phyloP scores from a whole-genome alignment of 1,139 yeast species.

The Pichia sp. region DNA sequence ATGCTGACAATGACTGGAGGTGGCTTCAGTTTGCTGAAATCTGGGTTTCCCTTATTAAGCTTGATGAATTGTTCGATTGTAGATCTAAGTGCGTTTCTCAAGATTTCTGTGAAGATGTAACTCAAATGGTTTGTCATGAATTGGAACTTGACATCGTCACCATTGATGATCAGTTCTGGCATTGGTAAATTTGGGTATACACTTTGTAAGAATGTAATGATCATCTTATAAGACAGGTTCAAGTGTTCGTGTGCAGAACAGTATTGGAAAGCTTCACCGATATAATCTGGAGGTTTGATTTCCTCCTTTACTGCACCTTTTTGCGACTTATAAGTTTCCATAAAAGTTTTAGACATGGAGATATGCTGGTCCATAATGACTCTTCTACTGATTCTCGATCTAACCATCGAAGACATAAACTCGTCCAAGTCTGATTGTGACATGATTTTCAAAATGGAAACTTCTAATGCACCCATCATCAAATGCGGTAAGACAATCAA shows the following conservation, averaged over 20 bases:
- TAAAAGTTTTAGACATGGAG: conserved; percentile 67
- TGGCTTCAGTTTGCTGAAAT: conserved; percentile 37
- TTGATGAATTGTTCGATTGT: conserved; percentile 17
- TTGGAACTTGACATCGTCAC: conserved; percentile 66
- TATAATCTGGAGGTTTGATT: conserved; percentile 58
- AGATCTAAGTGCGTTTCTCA: conserved; percentile 68
- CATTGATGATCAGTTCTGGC: conserved; percentile 77
- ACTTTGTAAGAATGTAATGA: conserved; percentile 43
- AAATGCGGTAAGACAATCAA: conserved; percentile 79
- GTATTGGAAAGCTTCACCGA: conserved; percentile 83
- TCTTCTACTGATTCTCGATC: conserved; percentile 87
- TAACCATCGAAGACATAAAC: conserved; percentile 70
- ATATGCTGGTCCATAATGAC: conserved; percentile 90
- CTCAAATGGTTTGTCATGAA: conserved; percentile 85
- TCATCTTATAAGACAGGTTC: conserved; percentile 51
- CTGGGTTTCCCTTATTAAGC: conserved; percentile 19
- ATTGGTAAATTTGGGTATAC: conserved; percentile 55
- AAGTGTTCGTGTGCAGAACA: conserved; percentile 77
- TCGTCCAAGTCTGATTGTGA: conserved; percentile 65
- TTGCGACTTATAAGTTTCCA: conserved; percentile 27
- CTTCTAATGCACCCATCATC: conserved; percentile 91
- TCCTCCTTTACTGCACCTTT: conserved; percentile 16
- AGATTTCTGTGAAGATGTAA: conserved; percentile 80
- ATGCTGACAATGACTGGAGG: conserved; percentile 76
- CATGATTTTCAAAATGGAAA: conserved; percentile 60